These are phyloP conservation scores for Rhodotorula kratochvilovae DNA, from an alignment of 768 basidiomycete genomes.

Conservation along the genomic window DNA sequence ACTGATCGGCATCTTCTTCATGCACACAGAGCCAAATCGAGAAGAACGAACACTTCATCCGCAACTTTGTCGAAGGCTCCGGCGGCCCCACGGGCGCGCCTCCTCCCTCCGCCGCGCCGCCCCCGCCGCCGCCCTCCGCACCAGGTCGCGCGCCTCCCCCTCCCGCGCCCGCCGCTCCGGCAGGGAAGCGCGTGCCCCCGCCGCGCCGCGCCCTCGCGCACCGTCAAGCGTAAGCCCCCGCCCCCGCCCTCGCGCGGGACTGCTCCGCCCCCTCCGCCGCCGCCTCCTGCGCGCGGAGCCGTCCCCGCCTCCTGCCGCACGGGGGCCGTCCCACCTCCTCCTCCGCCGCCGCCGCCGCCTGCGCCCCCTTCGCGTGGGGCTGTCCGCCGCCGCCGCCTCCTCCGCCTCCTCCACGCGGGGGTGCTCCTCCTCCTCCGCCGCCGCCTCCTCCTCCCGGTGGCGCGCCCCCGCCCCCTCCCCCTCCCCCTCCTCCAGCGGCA, in stretches of 20 bases:
- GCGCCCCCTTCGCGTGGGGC: constrained; percentile 26
- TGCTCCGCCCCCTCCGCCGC: constrained; percentile 27
- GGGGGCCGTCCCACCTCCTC: constrained; percentile 43
- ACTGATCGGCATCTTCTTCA: neutral
- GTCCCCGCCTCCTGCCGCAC: constrained; percentile 43
- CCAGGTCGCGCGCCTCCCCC: constrained; percentile 50
- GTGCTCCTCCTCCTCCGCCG: constrained; percentile 36
- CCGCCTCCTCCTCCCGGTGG: constrained; percentile 40
- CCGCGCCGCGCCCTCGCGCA: constrained; percentile 38
- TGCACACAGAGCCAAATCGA: constrained; percentile 57
- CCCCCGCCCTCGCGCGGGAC: constrained; percentile 34
- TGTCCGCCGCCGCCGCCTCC: constrained; percentile 44
- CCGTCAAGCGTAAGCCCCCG: constrained; percentile 27
- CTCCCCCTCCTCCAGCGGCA: constrained; percentile 46
- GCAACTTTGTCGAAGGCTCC: constrained; percentile 64
- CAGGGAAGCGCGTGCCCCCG: constrained; percentile 39
- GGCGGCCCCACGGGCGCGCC: constrained; percentile 47
- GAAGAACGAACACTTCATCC: constrained; percentile 83
- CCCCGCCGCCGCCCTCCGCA: neutral
- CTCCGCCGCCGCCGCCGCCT: constrained; percentile 1
- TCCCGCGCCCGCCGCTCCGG: constrained; percentile 45
- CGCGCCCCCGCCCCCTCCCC: constrained; percentile 45
- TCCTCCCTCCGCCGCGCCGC: neutral
- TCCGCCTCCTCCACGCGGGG: constrained; percentile 39
- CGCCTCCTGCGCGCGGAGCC: constrained; percentile 42